Conservation (phyloP, 1,139 yeast genomes). For the Kurtzmaniella quercitrusa region DNA sequence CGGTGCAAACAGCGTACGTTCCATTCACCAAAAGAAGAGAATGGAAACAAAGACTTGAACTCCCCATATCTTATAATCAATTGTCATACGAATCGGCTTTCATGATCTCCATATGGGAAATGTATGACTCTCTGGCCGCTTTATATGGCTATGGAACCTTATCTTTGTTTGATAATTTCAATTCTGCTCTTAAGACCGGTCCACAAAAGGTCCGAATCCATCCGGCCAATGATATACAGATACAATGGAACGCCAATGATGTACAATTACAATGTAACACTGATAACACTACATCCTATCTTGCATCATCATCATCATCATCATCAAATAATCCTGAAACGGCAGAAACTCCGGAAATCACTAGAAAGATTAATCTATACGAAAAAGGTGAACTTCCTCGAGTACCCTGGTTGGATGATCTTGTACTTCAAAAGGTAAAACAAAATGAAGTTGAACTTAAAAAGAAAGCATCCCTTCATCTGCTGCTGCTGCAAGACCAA, state of each 20-base stretch:
- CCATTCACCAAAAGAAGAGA: conserved; percentile 46
- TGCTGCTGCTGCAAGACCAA: conserved; percentile 9
- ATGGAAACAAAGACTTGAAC: conserved; percentile 57
- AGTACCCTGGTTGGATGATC: conserved; percentile 72
- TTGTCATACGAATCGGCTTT: conserved; percentile 59
- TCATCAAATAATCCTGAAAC: neutral
- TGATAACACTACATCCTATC: too few relatives aligned
- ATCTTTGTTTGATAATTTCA: conserved; percentile 48
- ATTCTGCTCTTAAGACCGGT: conserved; percentile 32
- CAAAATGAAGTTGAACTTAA: conserved; percentile 16
- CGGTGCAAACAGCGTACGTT: conserved; percentile 63
- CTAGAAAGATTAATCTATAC: conserved; percentile 28
- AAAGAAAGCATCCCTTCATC: conserved; percentile 17
- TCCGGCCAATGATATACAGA: conserved; percentile 10
- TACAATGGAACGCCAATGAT: too few relatives aligned
- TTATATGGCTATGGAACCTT: conserved; percentile 60
- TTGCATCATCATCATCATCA: too few relatives aligned
- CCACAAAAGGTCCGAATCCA: conserved; percentile 25
- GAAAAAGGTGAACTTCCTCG: conserved; percentile 64
- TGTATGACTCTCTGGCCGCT: conserved; percentile 45
- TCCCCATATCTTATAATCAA: conserved; percentile 71
- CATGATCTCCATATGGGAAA: conserved; percentile 64
- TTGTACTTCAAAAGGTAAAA: conserved; percentile 59
- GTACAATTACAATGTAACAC: too few relatives aligned
- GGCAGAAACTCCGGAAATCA: neutral